Percentiles rank a stretch among this genome's conserved stretches.
Conservation (phyloP, 257 asterid genomes). For the Rehmannia glutinosa region DNA sequence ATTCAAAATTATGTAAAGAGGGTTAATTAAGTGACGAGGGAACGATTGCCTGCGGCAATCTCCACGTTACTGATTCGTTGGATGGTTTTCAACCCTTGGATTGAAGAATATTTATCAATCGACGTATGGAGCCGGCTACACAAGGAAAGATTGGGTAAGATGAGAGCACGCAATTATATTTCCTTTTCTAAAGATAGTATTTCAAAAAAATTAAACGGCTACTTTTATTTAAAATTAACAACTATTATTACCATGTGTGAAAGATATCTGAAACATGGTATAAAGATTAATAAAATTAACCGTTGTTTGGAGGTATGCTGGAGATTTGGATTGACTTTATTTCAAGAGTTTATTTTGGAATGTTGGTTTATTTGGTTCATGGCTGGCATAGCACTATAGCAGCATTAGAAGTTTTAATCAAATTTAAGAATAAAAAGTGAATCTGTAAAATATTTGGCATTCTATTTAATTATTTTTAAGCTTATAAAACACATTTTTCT, state of each 20-base stretch:
- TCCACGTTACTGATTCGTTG: neutral
- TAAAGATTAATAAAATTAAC: no score
- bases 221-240: neutral
- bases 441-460: neutral
- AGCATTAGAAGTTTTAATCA: no score
- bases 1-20: slow-evolving; percentile 22
- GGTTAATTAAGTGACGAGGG: neutral
- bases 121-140: neutral
- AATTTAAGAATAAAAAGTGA: neutral
- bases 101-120: neutral
- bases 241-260: neutral
- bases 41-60: neutral
- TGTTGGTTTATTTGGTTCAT: no score
- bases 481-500: neutral
- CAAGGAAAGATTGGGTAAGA: no score
- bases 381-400: no score
- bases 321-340: no score
- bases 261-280: neutral
- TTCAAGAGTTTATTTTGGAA: no score
- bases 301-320: no score
- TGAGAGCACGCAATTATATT: no score
- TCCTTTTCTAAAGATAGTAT: neutral
- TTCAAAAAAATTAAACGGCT: slow-evolving; percentile 8
- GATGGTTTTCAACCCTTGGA: neutral
- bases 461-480: neutral